These are phyloP conservation scores for Aciculosporium take DNA, from an alignment of 2,329 filamentous ascomycete genomes.

Conservation along the genomic window DNA sequence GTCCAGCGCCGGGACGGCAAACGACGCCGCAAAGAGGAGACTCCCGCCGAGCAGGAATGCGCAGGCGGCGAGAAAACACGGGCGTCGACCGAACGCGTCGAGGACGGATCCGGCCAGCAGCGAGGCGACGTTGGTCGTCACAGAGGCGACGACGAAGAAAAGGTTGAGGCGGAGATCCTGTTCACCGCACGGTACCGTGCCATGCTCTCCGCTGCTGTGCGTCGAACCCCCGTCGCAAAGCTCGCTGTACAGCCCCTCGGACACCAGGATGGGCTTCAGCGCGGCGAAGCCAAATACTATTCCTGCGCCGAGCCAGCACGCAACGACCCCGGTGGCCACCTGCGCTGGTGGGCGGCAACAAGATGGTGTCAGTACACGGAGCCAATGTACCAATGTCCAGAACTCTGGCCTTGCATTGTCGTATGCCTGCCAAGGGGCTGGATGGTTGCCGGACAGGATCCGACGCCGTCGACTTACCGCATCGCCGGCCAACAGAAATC, in stretches of 20 bases:
- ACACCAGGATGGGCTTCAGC: constrained; percentile 65
- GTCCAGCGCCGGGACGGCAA: constrained; percentile 48
- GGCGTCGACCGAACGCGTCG: constrained; percentile 65
- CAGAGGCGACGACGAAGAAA: constrained; percentile 85
- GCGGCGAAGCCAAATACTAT: constrained; percentile 76
- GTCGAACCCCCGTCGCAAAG: constrained; percentile 29
- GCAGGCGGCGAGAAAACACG: constrained; percentile 59
- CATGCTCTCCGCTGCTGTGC: constrained; percentile 12
- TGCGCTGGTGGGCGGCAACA: constrained; percentile 11
- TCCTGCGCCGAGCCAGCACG: constrained; percentile 62
- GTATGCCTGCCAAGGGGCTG: too few species aligned
- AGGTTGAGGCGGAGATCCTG: constrained; percentile 53
- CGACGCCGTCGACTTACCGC: too few species aligned
- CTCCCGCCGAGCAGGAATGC: constrained; percentile 54
- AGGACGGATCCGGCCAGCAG: constrained; percentile 75
- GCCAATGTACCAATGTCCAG: neutral
- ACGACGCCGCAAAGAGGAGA: constrained; percentile 44
- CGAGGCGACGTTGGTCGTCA: constrained; percentile 76
- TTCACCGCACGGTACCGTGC: constrained; percentile 26
- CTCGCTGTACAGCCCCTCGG: constrained; percentile 56
- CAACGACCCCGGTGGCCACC: constrained; percentile 15
- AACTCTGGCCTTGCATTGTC: too few species aligned
- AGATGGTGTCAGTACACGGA: neutral
- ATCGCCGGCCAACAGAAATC: neutral
- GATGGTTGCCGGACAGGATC: too few species aligned